Conservation (phyloP, 2,329 filamentous ascomycete genomes). For the Penicillium polonicum region DNA sequence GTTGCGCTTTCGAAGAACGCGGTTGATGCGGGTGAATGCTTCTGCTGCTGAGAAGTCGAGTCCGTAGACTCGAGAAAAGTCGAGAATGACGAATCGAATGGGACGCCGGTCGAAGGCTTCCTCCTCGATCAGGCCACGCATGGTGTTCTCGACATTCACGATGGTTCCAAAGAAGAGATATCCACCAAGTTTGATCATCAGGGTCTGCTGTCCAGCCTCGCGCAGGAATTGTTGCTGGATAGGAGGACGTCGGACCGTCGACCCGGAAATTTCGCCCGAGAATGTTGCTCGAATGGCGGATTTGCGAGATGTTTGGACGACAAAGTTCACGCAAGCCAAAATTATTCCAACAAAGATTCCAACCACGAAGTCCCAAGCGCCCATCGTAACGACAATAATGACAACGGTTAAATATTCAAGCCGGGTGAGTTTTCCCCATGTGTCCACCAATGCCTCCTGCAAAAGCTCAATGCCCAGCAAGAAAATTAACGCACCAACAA, state of each 20-base stretch:
- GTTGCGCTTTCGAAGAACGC: constrained; percentile 72
- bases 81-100: constrained; percentile 85
- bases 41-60: constrained; percentile 96
- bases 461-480: constrained; percentile 90
- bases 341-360: constrained; percentile 91
- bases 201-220: constrained; percentile 82
- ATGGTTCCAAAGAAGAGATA: constrained; percentile 99
- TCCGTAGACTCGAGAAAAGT: constrained; percentile 84
- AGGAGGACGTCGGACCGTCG: constrained; percentile 87
- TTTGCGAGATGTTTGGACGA: constrained; percentile 85
- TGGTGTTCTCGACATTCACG: constrained; percentile 87
- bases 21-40: constrained; percentile 88
- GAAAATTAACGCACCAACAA: constrained; percentile 94
- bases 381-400: constrained; percentile 92
- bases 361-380: constrained; percentile 91
- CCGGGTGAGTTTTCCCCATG: constrained; percentile 80
- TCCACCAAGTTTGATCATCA: constrained; percentile 85
- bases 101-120: constrained; percentile 73
- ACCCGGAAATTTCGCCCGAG: constrained; percentile 82
- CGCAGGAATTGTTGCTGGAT: constrained; percentile 84
- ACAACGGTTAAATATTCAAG: constrained; percentile 89
- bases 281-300: constrained; percentile 89
- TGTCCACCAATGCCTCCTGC: constrained; percentile 82
- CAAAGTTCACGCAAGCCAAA: constrained; percentile 84
- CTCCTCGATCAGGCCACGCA: constrained; percentile 78